These are phyloP conservation scores for Neofusicoccum ribis DNA, from an alignment of 2,329 filamentous ascomycete genomes.

Conservation along the genomic window DNA sequence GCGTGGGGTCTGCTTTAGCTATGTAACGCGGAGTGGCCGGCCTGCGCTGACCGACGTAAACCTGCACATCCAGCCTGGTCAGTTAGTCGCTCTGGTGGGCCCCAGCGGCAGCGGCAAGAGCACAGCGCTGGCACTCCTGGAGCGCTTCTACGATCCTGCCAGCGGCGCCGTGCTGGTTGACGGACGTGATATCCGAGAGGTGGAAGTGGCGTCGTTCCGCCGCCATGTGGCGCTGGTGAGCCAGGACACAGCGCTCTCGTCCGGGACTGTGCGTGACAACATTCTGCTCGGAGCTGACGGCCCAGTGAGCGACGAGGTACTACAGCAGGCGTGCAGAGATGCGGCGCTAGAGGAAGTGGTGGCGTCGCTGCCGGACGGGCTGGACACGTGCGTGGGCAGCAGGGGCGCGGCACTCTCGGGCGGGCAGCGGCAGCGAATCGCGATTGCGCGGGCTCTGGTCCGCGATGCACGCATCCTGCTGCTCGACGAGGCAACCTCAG, in stretches of 20 bases:
- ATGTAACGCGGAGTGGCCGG: constrained; percentile 86
- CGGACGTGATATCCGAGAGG: constrained; percentile 73
- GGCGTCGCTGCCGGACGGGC: constrained; percentile 61
- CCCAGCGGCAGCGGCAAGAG: constrained; percentile 92
- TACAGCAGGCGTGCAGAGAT: constrained; percentile 80
- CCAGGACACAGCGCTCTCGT: constrained; percentile 87
- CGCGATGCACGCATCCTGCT: constrained; percentile 77
- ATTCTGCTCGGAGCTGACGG: constrained; percentile 68
- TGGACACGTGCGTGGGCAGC: constrained; percentile 80
- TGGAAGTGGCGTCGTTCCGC: constrained; percentile 71
- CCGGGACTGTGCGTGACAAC: constrained; percentile 84
- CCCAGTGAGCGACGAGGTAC: constrained; percentile 67
- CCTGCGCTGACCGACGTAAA: constrained; percentile 87
- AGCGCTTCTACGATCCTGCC: constrained; percentile 91
- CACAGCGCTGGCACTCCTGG: constrained; percentile 86
- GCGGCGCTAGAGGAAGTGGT: constrained; percentile 36
- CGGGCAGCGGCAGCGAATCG: constrained; percentile 88
- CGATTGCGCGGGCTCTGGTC: constrained; percentile 82
- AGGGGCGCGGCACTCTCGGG: constrained; percentile 85
- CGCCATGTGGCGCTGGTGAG: constrained; percentile 78
- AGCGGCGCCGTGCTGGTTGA: constrained; percentile 80
- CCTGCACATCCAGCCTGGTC: constrained; percentile 70
- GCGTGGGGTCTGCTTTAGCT: constrained; percentile 89
- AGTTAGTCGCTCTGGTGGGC: constrained; percentile 89
- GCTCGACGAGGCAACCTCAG: constrained; percentile 33